These are phyloP conservation scores for Thalassiosira exigua DNA, from an alignment of 352 stramenopile genomes.

Conservation along the genomic window DNA sequence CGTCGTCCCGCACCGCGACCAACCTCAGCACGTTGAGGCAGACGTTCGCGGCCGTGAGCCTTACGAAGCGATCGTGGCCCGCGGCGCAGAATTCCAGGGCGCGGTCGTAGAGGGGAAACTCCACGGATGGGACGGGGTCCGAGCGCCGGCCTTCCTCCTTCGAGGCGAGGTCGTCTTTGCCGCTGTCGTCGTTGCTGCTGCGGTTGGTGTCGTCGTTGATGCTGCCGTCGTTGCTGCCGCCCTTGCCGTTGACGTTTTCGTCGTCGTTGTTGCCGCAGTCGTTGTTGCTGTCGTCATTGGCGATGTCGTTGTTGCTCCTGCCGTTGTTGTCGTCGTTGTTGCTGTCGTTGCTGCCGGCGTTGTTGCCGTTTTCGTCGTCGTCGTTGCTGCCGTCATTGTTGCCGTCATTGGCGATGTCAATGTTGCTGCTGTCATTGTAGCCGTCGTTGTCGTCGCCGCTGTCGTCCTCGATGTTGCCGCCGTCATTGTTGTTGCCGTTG, in stretches of 20 bases:
- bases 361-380: background rate
- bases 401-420: background rate
- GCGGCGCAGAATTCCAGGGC: slow-evolving; percentile 80
- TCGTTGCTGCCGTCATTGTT: background rate
- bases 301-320: slow-evolving; percentile 1
- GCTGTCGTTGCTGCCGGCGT: background rate
- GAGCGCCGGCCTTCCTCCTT: slow-evolving; percentile 14
- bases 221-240: background rate
- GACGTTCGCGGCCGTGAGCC: slow-evolving; percentile 84
- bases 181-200: background rate
- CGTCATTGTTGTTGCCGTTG: too few species aligned
- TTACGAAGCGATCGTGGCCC: slow-evolving; percentile 78
- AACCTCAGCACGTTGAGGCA: slow-evolving; percentile 84
- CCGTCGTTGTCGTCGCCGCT: background rate
- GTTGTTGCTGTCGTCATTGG: background rate
- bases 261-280: background rate
- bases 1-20: slow-evolving; percentile 48
- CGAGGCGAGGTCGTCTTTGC: background rate
- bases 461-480: slow-evolving; percentile 23
- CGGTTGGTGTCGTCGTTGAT: background rate
- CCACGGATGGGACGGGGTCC: too few species aligned
- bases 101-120: slow-evolving; percentile 83
- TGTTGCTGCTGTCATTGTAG: background rate
- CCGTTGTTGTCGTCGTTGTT: background rate
- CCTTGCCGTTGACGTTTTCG: background rate